Conservation (phyloP, 164 flowering plant genomes). For the Cinnamomum chago region DNA sequence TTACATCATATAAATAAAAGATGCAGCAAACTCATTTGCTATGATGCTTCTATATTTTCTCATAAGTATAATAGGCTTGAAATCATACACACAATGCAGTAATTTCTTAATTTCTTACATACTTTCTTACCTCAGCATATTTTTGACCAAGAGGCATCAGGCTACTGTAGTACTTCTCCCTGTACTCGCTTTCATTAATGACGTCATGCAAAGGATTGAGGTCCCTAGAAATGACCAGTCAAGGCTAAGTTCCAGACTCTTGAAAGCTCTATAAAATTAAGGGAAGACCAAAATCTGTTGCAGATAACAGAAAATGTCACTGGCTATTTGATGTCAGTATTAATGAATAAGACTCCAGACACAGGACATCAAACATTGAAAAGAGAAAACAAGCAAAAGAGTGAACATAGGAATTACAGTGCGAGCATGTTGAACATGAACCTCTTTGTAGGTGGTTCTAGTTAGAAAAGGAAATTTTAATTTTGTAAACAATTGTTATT, state of each 20-base stretch:
- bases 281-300: constrained; percentile 10
- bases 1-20: not conserved
- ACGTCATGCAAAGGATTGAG: constrained; percentile 88
- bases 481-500: not conserved
- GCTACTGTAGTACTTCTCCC: constrained; percentile 66
- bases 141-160: constrained; percentile 66
- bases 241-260: constrained; percentile 16
- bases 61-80: not conserved
- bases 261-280: constrained; percentile 14
- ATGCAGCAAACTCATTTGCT: not conserved
- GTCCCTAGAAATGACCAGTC: constrained; percentile 54
- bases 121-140: constrained; percentile 59
- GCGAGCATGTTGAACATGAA: not conserved
- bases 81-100: constrained; percentile 6
- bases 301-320: constrained; percentile 12
- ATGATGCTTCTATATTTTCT: not conserved
- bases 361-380: not conserved
- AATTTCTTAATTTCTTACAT: too few relatives aligned
- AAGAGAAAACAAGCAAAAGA: not conserved
- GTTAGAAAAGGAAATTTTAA: too few relatives aligned
- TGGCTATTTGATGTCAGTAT: not conserved
- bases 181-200: constrained; percentile 48
- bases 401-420: not conserved
- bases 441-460: not conserved
- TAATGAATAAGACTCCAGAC: not conserved